phyloP scores from a whole-genome alignment of 176 grass and related monocot genomes.

The Avena atlantica region DNA sequence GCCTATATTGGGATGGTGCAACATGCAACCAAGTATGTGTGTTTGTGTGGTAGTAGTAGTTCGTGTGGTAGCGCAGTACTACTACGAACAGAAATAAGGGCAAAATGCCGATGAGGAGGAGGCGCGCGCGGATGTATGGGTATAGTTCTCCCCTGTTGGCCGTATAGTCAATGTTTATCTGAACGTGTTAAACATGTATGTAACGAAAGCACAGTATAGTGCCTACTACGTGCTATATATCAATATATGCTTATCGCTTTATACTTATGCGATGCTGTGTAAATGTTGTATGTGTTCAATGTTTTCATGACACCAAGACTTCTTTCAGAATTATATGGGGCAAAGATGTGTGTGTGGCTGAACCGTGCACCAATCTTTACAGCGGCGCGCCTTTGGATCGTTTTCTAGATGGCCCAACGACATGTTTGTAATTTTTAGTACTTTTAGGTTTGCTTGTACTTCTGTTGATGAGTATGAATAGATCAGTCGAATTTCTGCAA shows the following conservation, averaged over 20 bases:
- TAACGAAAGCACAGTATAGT: background rate
- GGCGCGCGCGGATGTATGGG: conserved; percentile 21
- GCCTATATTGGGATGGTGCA: conserved; percentile 6
- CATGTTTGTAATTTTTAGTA: no score
- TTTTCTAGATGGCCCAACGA: no score
- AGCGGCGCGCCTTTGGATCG: no score
- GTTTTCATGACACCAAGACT: background rate
- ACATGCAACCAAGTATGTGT: background rate
- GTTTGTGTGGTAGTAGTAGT: background rate
- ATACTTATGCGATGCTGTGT: background rate
- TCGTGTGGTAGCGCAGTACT: background rate
- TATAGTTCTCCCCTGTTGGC: conserved; percentile 43
- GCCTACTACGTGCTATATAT: background rate
- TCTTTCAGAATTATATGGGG: no score
- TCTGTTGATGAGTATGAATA: no score
- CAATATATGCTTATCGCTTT: background rate
- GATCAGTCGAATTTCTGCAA: no score
- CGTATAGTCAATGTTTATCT: conserved; percentile 8
- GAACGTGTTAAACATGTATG: background rate
- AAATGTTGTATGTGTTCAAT: background rate
- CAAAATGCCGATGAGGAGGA: conserved; percentile 13
- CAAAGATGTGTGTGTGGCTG: no score
- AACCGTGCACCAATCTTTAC: no score
- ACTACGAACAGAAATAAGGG: conserved; percentile 29
- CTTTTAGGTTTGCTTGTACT: no score